Base-by-base conservation (phyloP, 805 yeast species). In the Wickerhamia fluorescens region DNA sequence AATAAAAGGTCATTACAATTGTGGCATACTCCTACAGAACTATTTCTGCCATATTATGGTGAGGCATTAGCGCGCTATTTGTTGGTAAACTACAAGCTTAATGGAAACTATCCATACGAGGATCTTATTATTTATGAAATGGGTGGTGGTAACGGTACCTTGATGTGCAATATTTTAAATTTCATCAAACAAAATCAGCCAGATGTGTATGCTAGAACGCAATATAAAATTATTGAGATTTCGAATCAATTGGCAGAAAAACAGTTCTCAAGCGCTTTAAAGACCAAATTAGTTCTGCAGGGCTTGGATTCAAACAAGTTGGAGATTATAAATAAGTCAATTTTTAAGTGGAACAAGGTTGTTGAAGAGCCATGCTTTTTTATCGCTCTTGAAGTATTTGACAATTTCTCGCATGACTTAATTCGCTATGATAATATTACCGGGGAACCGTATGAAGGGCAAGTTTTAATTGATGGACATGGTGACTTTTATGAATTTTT, bases 1-100 rank as follows among this genome's bases (percentile, higher is more conserved):
- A 33, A 24, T 14, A 52, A 53, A 25, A 53, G 59, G 29, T 67
- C 77, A 1, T 39, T 75, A 10, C 94, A 85, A 52, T 53, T 83
- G 26, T 85, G 94, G 94, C 94, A 85, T 48, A 85, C 94, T 0
- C 95, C 95, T 1, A 80, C 92, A 0, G 95, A 86, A 51, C 59
- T 85, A 25, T 85, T 85, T 55, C 77, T 77, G 37, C 95, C 95
- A 0, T 77, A 65, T 42, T 85, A 86, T 44, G 95, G 95, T 9
- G 83, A 82, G 49, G 86, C 94, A 0, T 58, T 89, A 33, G 96
- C 96, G 0, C 61, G 88, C 31, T 82, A 85, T 54, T 56, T 88
- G 12, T 55, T 85, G 31, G 78, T 75, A 6, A 78, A 82, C 48
- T 82, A 79, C 49, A 75, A 77, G 51, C 56, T 76, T 41, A 77